Percentiles rank a stretch among this genome's conserved stretches.
phyloP scores from a whole-genome alignment of 352 stramenopile species.

The Phytophthora citrophthora region DNA sequence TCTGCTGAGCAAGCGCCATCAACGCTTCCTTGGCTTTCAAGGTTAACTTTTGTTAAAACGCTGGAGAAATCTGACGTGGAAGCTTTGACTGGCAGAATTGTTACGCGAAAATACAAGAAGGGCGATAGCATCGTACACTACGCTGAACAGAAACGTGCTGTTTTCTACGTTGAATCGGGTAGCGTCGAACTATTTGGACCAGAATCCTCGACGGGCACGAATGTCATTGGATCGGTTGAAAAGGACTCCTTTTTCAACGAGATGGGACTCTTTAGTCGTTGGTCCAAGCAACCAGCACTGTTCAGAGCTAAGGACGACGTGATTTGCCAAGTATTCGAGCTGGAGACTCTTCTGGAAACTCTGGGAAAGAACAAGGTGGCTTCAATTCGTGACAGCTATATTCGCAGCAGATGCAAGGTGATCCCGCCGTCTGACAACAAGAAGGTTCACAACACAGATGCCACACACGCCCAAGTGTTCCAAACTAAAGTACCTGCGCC shows the following conservation, averaged over 20 bases:
- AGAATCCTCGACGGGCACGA: conserved; percentile 44
- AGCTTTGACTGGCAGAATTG: conserved; percentile 13
- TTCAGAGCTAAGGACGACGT: conserved; percentile 50
- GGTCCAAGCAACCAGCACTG: conserved; percentile 41
- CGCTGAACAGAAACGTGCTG: conserved; percentile 45
- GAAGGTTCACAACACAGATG: conserved; percentile 38
- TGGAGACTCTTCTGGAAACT: conserved; percentile 38
- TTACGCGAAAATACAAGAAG: conserved; percentile 31
- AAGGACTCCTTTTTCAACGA: conserved; percentile 55
- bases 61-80: conserved; percentile 17
- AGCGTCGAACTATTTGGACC: conserved; percentile 53
- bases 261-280: conserved; percentile 56
- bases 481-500: conserved; percentile 48
- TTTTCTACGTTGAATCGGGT: conserved; percentile 57
- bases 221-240: conserved; percentile 38
- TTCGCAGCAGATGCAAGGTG: conserved; percentile 38
- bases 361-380: conserved; percentile 42
- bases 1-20: background rate
- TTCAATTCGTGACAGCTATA: conserved; percentile 45
- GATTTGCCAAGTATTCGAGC: conserved; percentile 47
- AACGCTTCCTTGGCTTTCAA: conserved; percentile 27
- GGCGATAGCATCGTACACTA: conserved; percentile 50
- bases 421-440: conserved; percentile 1
- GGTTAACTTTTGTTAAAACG: conserved; percentile 24
- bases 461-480: conserved; percentile 58